Evolutionary conservation across 1,139 yeast species (phyloP), one percentile per base, ranked within the genome.

Genomic region (Pichia sp.): DNA sequence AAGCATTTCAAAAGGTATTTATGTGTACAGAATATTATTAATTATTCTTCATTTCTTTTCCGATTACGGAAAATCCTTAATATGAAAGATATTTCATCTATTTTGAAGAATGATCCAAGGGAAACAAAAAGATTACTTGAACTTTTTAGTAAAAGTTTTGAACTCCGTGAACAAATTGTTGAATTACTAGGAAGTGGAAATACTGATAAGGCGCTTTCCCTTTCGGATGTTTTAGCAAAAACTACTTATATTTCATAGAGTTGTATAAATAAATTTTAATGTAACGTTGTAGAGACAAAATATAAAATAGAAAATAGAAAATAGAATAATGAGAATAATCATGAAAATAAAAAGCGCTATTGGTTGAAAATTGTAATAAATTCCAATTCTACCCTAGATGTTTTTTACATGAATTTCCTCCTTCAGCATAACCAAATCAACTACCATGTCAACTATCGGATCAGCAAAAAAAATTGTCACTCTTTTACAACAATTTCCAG

Each of bases 401-500:
- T 18, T 36, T 7, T 36, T 36, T 19, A 19, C 19, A 18, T 19
- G 1, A 19, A 9, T 18, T 19, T 18, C 19, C 18, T 11, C 18
- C 10, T 11, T 18, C 25, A 9, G 8, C 5, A 4, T 2, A 19
- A 36, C 4, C 41, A 36, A 19, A 19, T 16, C 10, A 18, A 19
- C n/a, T 22, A 47, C 4, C 3, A 56, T 56, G 58, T 52, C 58
- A 9, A 27, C 49, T 8, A 48, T 54, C 9, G 74, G 33, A 25
- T 49, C 62, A 2, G 61, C 60, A 7, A 73, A 71, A 57, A 67
- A 69, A 46, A 65, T 78, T 19, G 72, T 77, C 11, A 65, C 66
- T 31, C 59, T 73, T 4, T 59, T 78, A 27, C 76, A 76, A 51
- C 67, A 64, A 44, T 65, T 76, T 34, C 95, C 93, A 22, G 76